Conservation (phyloP, 1,284 basidiomycete species). For the Tranzscheliella williamsii region DNA sequence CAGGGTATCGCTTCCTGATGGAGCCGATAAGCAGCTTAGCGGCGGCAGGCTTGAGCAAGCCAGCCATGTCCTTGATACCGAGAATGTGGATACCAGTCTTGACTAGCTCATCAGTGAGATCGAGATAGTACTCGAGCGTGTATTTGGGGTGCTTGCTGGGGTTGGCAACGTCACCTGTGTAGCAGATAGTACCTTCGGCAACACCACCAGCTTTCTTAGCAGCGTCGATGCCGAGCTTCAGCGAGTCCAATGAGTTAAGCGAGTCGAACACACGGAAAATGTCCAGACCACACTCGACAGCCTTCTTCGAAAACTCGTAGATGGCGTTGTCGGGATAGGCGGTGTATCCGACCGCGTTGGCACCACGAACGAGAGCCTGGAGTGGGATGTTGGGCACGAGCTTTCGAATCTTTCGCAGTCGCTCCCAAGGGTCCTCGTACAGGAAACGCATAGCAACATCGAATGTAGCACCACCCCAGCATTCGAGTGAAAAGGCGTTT, state of each 20-base stretch:
- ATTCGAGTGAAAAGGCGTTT: slow-evolving; percentile 95
- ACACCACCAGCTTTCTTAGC: slow-evolving; percentile 99
- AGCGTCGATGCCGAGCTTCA: slow-evolving; percentile 75
- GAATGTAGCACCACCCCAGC: slow-evolving; percentile 99
- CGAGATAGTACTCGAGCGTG: slow-evolving; percentile 95
- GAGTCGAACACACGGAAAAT: slow-evolving; percentile 99
- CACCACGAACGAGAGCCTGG: slow-evolving; percentile 96
- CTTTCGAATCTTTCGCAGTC: slow-evolving; percentile 88
- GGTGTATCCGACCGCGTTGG: slow-evolving; percentile 98
- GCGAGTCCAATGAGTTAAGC: slow-evolving; percentile 64
- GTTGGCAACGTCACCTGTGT: slow-evolving; percentile 95
- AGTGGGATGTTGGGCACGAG: slow-evolving; percentile 98
- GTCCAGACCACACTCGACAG: slow-evolving; percentile 97
- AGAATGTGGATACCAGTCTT: slow-evolving; percentile 95
- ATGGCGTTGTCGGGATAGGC: slow-evolving; percentile 99
- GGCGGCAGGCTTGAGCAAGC: slow-evolving; percentile 90
- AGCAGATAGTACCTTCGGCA: slow-evolving; percentile 84
- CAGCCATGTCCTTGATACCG: slow-evolving; percentile 99
- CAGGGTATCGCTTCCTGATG: slow-evolving; percentile 93
- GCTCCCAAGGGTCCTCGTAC: slow-evolving; percentile 99
- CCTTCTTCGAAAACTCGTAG: slow-evolving; percentile 79
- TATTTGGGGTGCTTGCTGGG: slow-evolving; percentile 92
- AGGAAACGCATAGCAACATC: slow-evolving; percentile 99
- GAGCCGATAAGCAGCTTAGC: slow-evolving; percentile 90
- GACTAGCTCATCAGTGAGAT: slow-evolving; percentile 92